Conservation (phyloP, 495 filamentous ascomycete species). For the Penicillium angulare region DNA sequence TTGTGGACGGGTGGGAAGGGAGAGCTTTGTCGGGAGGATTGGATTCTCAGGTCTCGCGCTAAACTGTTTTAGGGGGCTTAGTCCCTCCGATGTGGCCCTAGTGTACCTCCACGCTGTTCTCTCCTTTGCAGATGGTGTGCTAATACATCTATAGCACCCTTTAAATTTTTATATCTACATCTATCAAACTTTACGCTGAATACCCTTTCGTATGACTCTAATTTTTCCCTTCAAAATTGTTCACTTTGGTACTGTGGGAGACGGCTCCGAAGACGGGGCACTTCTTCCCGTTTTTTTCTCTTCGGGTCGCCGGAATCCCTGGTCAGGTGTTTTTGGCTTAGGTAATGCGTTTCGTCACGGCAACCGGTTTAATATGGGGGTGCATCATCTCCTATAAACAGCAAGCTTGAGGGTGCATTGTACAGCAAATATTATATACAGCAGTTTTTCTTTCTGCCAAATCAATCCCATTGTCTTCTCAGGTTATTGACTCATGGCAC, state of each 20-base stretch:
- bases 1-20: constrained; percentile 50
- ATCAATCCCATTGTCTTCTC: too few species aligned
- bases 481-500: too few species aligned
- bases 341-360: constrained; percentile 39
- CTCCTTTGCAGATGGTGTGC: neutral
- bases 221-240: constrained; percentile 1
- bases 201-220: constrained; percentile 13
- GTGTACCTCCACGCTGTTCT: constrained; percentile 28
- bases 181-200: neutral
- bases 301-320: constrained; percentile 41
- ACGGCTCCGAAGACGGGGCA: constrained; percentile 30
- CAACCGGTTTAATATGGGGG: constrained; percentile 20
- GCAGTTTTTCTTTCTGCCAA: too few species aligned
- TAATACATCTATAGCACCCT: neutral
- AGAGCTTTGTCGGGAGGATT: constrained; percentile 55
- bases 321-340: constrained; percentile 36
- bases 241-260: neutral
- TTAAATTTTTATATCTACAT: neutral
- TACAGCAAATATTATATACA: neutral
- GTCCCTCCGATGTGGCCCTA: constrained; percentile 50
- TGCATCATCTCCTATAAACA: neutral
- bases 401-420: neutral
- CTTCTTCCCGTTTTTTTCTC: constrained; percentile 39
- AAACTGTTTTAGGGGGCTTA: constrained; percentile 41
- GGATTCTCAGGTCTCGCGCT: constrained; percentile 48